Percentiles rank a stretch among this genome's conserved stretches.
phyloP scores from a whole-genome alignment of 2,329 filamentous ascomycete genomes.

The Fusarium tanahbumbuense region DNA sequence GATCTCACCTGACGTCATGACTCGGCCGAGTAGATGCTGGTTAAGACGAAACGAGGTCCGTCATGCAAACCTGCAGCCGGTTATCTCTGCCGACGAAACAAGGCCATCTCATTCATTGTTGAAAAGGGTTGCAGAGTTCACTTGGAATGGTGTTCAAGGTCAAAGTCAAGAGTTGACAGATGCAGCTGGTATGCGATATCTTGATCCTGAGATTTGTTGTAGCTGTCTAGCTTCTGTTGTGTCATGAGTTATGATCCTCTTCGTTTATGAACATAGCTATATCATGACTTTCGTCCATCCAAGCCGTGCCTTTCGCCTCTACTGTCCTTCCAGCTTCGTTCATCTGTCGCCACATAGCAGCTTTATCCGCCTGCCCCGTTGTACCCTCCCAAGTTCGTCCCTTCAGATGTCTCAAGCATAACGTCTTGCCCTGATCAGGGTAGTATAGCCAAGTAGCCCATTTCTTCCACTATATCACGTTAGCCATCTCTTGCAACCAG shows the following conservation, averaged over 20 bases:
- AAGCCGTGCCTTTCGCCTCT: not conserved
- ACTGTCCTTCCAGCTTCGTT: not conserved
- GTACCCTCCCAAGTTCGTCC: constrained; percentile 62
- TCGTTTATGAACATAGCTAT: not conserved
- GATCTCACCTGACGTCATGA: not conserved
- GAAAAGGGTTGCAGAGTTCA: too few relatives aligned
- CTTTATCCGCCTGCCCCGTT: constrained; percentile 29
- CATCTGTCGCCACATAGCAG: constrained; percentile 36
- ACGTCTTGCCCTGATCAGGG: constrained; percentile 57
- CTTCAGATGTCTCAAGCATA: constrained; percentile 63
- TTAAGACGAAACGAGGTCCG: not conserved
- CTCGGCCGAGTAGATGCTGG: not conserved
- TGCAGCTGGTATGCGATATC: too few relatives aligned
- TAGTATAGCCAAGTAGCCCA: constrained; percentile 69
- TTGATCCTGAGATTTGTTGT: not conserved
- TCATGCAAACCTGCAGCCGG: not conserved
- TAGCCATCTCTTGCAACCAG: not conserved
- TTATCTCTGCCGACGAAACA: not conserved
- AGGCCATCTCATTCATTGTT: too few relatives aligned
- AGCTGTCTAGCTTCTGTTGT: not conserved
- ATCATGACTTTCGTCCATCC: not conserved
- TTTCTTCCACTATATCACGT: constrained; percentile 54
- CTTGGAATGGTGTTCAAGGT: too few relatives aligned
- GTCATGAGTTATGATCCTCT: not conserved
- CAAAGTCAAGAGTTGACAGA: not conserved